Conservation (phyloP, 306 rosid genomes). For the Glycine tomentella region DNA sequence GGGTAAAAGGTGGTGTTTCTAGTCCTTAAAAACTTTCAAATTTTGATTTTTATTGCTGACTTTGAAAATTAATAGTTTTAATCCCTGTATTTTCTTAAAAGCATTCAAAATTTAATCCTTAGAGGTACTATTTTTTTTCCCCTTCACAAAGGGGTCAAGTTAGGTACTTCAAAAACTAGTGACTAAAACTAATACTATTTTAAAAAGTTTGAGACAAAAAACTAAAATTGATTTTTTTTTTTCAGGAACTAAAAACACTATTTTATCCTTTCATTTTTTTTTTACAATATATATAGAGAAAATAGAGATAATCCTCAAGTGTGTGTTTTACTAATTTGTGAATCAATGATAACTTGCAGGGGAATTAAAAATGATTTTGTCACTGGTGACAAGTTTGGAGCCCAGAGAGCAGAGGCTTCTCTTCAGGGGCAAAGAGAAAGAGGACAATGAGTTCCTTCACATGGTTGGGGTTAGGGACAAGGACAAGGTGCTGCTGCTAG, state of each 20-base stretch:
- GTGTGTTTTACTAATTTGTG: conserved; percentile 29
- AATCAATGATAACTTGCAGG: conserved; percentile 56
- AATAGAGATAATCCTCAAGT: background rate
- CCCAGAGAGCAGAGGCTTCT: conserved; percentile 85
- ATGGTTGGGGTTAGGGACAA: conserved; percentile 95
- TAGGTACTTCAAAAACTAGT: too few relatives aligned
- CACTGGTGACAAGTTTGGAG: conserved; percentile 75
- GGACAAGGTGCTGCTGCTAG: conserved; percentile 82
- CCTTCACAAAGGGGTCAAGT: too few relatives aligned
- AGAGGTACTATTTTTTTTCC: background rate
- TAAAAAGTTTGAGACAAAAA: background rate
- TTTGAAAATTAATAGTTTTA: background rate
- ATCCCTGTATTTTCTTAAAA: background rate
- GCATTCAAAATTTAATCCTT: background rate
- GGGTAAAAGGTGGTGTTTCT: background rate
- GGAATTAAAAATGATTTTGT: conserved; percentile 77
- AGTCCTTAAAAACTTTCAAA: background rate
- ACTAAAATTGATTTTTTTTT: background rate
- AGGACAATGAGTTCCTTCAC: conserved; percentile 81
- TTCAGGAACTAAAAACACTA: too few relatives aligned
- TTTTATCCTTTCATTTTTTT: too few relatives aligned
- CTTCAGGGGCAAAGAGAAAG: conserved; percentile 92
- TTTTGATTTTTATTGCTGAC: background rate
- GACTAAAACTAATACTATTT: background rate
- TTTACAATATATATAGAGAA: background rate